Base-by-base conservation (phyloP, 83 land plant genomes). In the Thuja plicata region DNA sequence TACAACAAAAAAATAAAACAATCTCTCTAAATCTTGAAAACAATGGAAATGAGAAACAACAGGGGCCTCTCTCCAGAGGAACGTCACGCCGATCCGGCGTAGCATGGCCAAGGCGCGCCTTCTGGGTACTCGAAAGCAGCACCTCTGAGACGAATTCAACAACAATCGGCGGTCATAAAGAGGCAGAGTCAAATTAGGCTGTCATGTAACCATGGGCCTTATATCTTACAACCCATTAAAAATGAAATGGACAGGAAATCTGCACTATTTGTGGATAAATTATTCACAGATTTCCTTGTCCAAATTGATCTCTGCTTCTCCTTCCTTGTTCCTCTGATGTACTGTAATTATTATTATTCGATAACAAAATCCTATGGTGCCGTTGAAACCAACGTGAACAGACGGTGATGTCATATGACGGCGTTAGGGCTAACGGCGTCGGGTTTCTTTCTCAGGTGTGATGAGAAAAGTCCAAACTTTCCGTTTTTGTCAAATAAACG, bases 61-160 rank as follows among this genome's bases (percentile, higher is more conserved):
- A 48, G 19, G 40, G 91, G 86, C 93, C 93, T 94, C 95, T 90
- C 86, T 88, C 88, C 91, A 90, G 91, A 90, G 90, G 86, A 5
- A 45, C 86, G 55, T 79, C 43, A 16, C 11, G 37, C 89, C 43
- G 73, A 88, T 85, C 93, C 89, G 93, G 89, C 32, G 92, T 92
- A 91, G 95, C 95, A 94, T 94, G 93, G 93, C 95, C 90, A 92
- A 89, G 38, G 79, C 86, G 30, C 71, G 30, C 71, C 71, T 34
- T 60, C 71, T 6, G 71, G 71, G 71, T n/a, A 66, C 2, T 66
- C 71, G 71, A 66, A 66, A 6, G 8, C 71, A 8, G 71, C 8
- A 66, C 71, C 30, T 66, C 6, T 7, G 30, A 66, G 71, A 66
- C 2, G 71, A 66, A 66, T 66, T 66, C n/a, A 66, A 66, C 30